A percentile compares a stretch with the other conserved stretches of the same genome.
phyloP scores from a whole-genome alignment of 2,329 filamentous ascomycete genomes.

The Neurospora sp. region DNA sequence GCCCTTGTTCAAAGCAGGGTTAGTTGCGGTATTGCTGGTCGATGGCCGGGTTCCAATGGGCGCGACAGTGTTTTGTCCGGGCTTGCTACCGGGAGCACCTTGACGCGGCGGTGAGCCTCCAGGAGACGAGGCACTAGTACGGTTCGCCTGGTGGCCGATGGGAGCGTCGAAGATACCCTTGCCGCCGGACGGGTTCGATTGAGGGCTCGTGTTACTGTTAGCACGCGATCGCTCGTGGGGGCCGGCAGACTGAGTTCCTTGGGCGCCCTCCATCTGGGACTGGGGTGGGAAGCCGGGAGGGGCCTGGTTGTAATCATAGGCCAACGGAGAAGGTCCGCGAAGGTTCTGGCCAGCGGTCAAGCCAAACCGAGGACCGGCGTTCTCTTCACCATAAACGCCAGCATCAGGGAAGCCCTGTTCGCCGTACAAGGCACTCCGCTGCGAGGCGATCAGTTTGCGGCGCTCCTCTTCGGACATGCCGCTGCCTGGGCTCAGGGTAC shows the following conservation, averaged over 20 bases:
- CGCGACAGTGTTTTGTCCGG: conserved; percentile 59
- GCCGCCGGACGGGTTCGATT: conserved; percentile 51
- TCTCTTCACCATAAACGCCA: conserved; percentile 58
- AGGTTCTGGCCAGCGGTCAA: conserved; percentile 57
- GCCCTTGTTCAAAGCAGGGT: conserved; percentile 61
- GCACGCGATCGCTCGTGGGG: conserved; percentile 54
- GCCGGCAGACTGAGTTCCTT: conserved; percentile 38
- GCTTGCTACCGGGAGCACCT: conserved; percentile 45
- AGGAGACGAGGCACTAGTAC: conserved; percentile 79
- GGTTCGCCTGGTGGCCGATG: conserved; percentile 55
- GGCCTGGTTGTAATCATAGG: conserved; percentile 52
- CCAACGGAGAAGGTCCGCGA: conserved; percentile 69
- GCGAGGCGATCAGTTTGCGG: conserved; percentile 88
- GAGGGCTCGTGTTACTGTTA: conserved; percentile 79
- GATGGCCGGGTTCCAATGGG: conserved; percentile 87
- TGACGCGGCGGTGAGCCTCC: conserved; percentile 69
- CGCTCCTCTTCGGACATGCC: conserved; percentile 88
- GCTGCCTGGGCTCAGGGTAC: conserved; percentile 68
- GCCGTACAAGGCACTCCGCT: conserved; percentile 89
- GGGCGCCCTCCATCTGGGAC: conserved; percentile 29
- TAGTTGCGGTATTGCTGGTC: conserved; percentile 38
- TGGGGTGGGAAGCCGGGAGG: conserved; percentile 39
- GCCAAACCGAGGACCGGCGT: conserved; percentile 49
- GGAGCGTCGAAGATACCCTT: conserved; percentile 51
- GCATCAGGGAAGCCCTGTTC: conserved; percentile 61